Conservation (phyloP, 768 basidiomycete genomes). For the Serendipita vermifera region DNA sequence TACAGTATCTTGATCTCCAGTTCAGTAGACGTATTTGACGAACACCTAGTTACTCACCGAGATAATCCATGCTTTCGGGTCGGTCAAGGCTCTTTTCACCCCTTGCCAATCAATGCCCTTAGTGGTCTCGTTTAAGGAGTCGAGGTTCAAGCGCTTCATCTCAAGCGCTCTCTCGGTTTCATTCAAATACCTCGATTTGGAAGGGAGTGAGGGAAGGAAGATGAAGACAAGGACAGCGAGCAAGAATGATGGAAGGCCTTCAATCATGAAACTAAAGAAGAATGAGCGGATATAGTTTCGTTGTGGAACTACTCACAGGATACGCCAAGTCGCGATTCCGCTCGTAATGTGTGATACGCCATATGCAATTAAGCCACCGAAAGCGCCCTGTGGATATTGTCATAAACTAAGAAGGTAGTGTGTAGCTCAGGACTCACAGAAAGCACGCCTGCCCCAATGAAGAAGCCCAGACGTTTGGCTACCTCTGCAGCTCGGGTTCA, state of each 20-base stretch:
- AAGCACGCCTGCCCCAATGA: conserved; percentile 26
- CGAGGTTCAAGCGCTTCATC: conserved; percentile 24
- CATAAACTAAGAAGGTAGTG: not conserved
- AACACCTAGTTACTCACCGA: conserved; percentile 12
- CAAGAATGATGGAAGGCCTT: conserved; percentile 24
- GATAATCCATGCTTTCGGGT: conserved; percentile 26
- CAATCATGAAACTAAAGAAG: not conserved
- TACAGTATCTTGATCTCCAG: conserved; percentile 13
- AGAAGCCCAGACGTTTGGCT: conserved; percentile 28
- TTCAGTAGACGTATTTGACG: not conserved
- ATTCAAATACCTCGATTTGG: conserved; percentile 24
- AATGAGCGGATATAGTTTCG: too few species aligned
- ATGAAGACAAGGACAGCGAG: conserved; percentile 27
- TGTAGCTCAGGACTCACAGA: conserved; percentile 13
- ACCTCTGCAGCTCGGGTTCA: conserved; percentile 25
- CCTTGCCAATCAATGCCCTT: conserved; percentile 25
- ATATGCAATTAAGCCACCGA: conserved; percentile 15
- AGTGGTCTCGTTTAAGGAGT: conserved; percentile 17
- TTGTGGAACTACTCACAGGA: too few species aligned
- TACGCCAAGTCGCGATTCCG: conserved; percentile 15
- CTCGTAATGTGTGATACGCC: conserved; percentile 21
- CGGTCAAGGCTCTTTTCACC: conserved; percentile 23
- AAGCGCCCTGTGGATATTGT: conserved; percentile 1
- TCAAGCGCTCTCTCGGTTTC: conserved; percentile 26
- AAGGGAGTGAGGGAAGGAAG: conserved; percentile 28